phyloP scores from a whole-genome alignment of 306 rosid species.

The Boehmeria nivea region DNA sequence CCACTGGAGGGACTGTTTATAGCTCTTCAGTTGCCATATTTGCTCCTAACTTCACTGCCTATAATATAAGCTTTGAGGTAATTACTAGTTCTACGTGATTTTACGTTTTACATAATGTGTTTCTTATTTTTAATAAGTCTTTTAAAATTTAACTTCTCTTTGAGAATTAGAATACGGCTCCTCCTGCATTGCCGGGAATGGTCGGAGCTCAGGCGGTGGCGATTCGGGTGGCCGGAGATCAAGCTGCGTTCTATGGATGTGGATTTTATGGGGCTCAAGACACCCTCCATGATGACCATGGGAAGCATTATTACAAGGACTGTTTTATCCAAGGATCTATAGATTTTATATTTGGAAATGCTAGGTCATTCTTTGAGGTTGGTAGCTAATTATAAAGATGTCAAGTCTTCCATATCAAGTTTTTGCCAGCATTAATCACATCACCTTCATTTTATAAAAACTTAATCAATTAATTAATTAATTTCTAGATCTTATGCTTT shows the following conservation, averaged over 20 bases:
- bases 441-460: too few species aligned
- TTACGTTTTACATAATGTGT: too few species aligned
- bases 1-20: slow-evolving; percentile 58
- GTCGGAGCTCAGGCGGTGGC: slow-evolving; percentile 83
- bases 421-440: too few species aligned
- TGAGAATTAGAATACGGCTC: slow-evolving; percentile 51
- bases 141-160: neutral
- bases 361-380: slow-evolving; percentile 74
- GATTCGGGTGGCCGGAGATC: slow-evolving; percentile 54
- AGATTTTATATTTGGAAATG: slow-evolving; percentile 84
- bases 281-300: slow-evolving; percentile 66
- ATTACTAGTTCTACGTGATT: too few species aligned
- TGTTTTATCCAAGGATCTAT: slow-evolving; percentile 86
- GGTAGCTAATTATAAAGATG: neutral
- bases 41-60: slow-evolving; percentile 64
- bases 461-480: too few species aligned
- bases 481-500: too few species aligned
- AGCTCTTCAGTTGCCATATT: slow-evolving; percentile 53
- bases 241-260: slow-evolving; percentile 67
- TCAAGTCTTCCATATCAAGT: neutral
- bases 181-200: slow-evolving; percentile 48
- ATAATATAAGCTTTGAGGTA: slow-evolving; percentile 77
- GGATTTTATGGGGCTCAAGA: slow-evolving; percentile 92
- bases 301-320: slow-evolving; percentile 67
- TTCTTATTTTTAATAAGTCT: too few species aligned